Evolutionary conservation across 2,329 filamentous ascomycete genomes (phyloP).

Genomic region (Aspergillus uvarum): DNA sequence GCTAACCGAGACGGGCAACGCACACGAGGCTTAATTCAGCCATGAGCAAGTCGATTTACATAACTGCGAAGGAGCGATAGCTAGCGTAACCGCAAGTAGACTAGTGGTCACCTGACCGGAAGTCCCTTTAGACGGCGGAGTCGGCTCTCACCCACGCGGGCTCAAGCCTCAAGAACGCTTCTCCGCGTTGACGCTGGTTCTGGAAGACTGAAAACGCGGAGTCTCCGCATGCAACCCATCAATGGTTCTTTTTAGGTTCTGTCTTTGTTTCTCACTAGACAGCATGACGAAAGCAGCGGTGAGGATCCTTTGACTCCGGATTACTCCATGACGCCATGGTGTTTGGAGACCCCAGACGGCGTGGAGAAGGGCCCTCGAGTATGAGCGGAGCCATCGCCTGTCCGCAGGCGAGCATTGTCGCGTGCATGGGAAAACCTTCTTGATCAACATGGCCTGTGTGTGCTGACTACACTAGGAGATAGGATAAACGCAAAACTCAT

Average conservation of each 20-base stretch:
- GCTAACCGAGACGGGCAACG: background rate
- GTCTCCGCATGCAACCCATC: constrained; percentile 2
- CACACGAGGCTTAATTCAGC: background rate
- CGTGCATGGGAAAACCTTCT: background rate
- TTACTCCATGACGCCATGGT: constrained; percentile 2
- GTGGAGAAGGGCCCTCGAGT: background rate
- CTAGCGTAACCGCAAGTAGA: background rate
- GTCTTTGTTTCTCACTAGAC: background rate
- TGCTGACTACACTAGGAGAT: background rate
- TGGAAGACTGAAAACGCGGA: constrained; percentile 4
- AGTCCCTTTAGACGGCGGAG: constrained; percentile 7
- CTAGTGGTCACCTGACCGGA: constrained; percentile 3
- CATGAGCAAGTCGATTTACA: background rate
- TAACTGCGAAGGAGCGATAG: background rate
- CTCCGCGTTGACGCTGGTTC: constrained; percentile 3
- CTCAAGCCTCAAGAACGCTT: constrained; percentile 6
- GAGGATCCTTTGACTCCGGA: background rate
- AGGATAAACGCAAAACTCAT: background rate
- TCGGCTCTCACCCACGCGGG: background rate
- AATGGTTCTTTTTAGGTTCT: background rate
- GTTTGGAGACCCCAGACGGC: background rate
- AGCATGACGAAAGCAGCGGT: background rate
- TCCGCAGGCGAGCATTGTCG: background rate
- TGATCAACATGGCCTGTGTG: background rate
- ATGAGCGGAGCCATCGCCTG: background rate